A percentile compares a stretch with the other conserved stretches of the same genome.
These are phyloP conservation scores for Pythium scleroteichum DNA, from an alignment of 352 stramenopile species.

Conservation along the genomic window DNA sequence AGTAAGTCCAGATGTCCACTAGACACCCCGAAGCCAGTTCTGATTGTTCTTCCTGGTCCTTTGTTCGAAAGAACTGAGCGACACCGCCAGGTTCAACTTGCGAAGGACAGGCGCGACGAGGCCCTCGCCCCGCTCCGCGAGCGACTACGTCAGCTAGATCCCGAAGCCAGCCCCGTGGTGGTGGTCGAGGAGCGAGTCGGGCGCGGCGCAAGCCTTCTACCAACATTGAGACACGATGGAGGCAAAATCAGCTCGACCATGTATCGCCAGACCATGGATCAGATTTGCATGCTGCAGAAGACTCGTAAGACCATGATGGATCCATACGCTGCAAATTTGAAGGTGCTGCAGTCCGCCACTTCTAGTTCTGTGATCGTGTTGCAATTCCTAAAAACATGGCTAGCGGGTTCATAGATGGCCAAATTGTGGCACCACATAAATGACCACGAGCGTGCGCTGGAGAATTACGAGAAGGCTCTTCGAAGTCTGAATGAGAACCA, in stretches of 20 bases:
- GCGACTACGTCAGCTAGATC: constrained; percentile 33
- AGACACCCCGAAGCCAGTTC: no score
- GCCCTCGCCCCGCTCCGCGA: constrained; percentile 27
- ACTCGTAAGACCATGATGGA: constrained; percentile 42
- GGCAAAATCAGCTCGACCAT: constrained; percentile 14
- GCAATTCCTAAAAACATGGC: not conserved
- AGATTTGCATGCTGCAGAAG: constrained; percentile 44
- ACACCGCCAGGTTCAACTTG: constrained; percentile 44
- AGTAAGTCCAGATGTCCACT: constrained; percentile 30
- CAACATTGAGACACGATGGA: not conserved
- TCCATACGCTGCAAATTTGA: constrained; percentile 53
- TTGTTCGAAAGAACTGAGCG: constrained; percentile 38
- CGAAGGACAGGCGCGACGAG: constrained; percentile 37
- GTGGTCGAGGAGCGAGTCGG: constrained; percentile 9
- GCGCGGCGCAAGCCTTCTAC: constrained; percentile 17
- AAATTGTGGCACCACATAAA: constrained; percentile 55
- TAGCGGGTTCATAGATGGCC: constrained; percentile 38
- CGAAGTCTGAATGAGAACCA: constrained; percentile 40
- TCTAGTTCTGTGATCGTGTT: not conserved
- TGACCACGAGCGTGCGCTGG: constrained; percentile 46
- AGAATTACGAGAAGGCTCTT: constrained; percentile 53
- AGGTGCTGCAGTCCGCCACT: constrained; percentile 29
- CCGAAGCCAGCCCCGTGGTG: constrained; percentile 10
- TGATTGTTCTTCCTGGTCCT: not conserved
- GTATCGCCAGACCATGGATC: constrained; percentile 47